These are phyloP conservation scores for Arbutus unedo DNA, from an alignment of 148 eudicot genomes.

Conservation along the genomic window DNA sequence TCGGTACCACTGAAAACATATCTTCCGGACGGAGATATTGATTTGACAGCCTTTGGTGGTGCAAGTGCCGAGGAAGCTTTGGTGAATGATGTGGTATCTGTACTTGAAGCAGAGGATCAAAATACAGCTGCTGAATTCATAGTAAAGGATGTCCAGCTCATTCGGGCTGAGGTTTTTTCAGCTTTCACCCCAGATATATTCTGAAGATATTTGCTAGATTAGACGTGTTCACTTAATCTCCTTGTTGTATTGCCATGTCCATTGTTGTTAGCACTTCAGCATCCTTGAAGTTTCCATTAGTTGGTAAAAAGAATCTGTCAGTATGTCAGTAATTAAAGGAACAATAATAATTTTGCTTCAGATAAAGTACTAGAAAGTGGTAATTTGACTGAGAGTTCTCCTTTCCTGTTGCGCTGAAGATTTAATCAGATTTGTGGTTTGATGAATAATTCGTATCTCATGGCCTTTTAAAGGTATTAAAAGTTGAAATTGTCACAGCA, in stretches of 20 bases:
- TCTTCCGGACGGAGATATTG: constrained; percentile 97
- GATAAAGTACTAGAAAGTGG: background rate
- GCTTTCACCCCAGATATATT: constrained; percentile 12
- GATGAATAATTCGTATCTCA: background rate
- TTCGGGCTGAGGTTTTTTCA: constrained; percentile 79
- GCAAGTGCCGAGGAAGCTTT: constrained; percentile 53
- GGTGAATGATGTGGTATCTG: constrained; percentile 49
- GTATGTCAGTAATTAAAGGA: background rate
- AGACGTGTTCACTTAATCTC: background rate
- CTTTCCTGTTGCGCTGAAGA: background rate
- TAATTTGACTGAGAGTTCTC: background rate
- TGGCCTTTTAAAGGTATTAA: background rate
- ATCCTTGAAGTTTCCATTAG: background rate
- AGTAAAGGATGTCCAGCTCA: constrained; percentile 85
- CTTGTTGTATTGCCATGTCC: background rate
- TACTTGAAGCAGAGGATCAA: constrained; percentile 64
- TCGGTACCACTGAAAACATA: constrained; percentile 92
- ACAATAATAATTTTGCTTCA: background rate
- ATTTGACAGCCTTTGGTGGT: constrained; percentile 76
- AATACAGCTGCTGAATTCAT: constrained; percentile 59
- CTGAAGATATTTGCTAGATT: constrained; percentile 6
- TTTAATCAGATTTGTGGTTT: background rate
- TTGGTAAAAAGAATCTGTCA: background rate
- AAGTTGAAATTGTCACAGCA: background rate
- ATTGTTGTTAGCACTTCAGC: background rate